Base-by-base conservation (phyloP, 768 basidiomycete species). In the Mycena venus region DNA sequence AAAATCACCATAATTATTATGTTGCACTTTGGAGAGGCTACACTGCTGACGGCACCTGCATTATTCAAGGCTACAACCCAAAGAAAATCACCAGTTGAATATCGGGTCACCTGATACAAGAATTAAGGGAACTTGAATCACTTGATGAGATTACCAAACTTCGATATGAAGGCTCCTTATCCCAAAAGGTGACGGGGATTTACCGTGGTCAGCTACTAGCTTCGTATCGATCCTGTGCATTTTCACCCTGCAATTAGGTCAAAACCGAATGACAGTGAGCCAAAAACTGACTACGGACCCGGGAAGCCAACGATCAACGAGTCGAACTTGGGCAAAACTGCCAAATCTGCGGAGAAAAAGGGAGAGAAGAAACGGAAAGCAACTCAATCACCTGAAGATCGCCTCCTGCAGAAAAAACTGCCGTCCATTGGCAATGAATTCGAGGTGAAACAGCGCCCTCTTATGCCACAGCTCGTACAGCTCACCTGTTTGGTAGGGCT, bases 81-180 rank as follows among this genome's bases (percentile, higher is more conserved):
- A 61, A 42, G 8, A 69, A 36, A 12, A 60, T 69, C 12, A 49
- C 32, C 0, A 23, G 44, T 14, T 58, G 68, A 5, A 25, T 69
- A 29, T 25, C 29, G 0, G 68, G 68, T 0, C 27, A 36, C 10
- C 10, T 69, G 3, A 34, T 58, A 38, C 68, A 69, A n/a, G 68
- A 69, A 12, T 68, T 68, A 7, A 31, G 67, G 14, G 67, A 68
- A 25, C 9, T 68, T 4, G 67, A 68, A 27, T 7, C 49, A 12
- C 15, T 69, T 15, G 68, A 69, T 29, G 68, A 69, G 19, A 59
- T 69, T 4, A 69, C 68, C 21, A 60, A 19, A 49, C 34, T 69
- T 19, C 6, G 32, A 11, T 21, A 25, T 8, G 44, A 60, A 10
- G 58, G 29, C 8, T 3, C 8, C 2, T 31, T 69, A 17, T n/a